Percentiles rank a stretch among this genome's conserved stretches.
These are phyloP conservation scores for Lactifluus volemus DNA, from an alignment of 768 basidiomycete genomes.

Conservation along the genomic window DNA sequence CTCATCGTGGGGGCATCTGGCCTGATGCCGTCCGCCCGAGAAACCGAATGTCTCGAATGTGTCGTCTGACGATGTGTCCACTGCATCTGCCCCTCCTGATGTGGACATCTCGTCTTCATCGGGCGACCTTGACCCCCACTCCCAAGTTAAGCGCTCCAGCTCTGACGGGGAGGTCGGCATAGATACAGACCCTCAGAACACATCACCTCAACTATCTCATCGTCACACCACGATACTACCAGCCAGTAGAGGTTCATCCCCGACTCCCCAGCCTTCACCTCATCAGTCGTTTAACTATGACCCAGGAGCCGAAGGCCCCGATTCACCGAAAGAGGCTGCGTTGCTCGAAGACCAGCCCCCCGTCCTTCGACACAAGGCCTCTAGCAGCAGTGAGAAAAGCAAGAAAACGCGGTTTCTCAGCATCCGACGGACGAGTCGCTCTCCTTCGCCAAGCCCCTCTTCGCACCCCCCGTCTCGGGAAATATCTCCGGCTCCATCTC, in stretches of 20 bases:
- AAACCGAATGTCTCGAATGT: constrained; percentile 9
- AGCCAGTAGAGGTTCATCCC: constrained; percentile 6
- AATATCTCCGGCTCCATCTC: constrained; percentile 9
- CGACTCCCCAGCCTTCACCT: neutral
- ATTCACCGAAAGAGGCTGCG: neutral
- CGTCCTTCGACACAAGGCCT: constrained; percentile 6
- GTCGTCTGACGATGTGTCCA: constrained; percentile 17
- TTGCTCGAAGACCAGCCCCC: neutral
- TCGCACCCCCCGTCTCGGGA: constrained; percentile 14
- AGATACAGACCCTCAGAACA: neutral
- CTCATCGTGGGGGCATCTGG: constrained; percentile 84
- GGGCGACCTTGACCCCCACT: constrained; percentile 17
- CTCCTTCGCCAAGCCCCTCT: constrained; percentile 2
- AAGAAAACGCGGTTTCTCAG: constrained; percentile 13
- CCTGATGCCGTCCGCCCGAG: constrained; percentile 56
- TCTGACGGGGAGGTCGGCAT: constrained; percentile 26
- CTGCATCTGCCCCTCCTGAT: constrained; percentile 31
- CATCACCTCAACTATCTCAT: neutral
- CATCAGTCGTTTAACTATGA: neutral
- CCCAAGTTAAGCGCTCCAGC: constrained; percentile 24
- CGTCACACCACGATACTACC: neutral
- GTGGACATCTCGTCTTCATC: constrained; percentile 15
- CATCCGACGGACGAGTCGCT: constrained; percentile 5
- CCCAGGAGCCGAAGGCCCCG: neutral
- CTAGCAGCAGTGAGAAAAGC: constrained; percentile 13